These are phyloP conservation scores for Solanum hybrid DNA, from an alignment of 305 asterid genomes.

Conservation along the genomic window DNA sequence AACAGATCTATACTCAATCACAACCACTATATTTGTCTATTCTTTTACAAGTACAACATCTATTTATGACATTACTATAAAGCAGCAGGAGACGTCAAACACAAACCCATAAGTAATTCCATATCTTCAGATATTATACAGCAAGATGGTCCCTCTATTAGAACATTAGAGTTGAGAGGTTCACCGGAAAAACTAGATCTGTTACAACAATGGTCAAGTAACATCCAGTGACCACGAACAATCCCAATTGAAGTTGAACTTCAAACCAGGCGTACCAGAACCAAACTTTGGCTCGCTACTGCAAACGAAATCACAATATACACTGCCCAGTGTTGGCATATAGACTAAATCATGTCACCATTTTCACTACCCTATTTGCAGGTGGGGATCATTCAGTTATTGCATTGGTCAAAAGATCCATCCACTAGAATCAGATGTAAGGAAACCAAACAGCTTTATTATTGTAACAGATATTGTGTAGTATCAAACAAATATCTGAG, in stretches of 20 bases:
- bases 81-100: not conserved
- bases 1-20: not conserved
- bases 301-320: not conserved
- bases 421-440: not conserved
- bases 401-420: not conserved
- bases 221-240: not conserved
- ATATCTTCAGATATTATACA: not conserved
- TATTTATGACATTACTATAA: not conserved
- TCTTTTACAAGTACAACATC: not conserved
- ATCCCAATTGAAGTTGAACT: not conserved
- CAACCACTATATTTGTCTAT: not conserved
- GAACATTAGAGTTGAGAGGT: not conserved
- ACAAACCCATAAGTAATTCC: not conserved
- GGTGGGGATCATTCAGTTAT: not conserved
- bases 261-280: slow-evolving; percentile 3
- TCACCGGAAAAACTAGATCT: not conserved
- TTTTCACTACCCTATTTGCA: not conserved
- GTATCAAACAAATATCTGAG: not conserved
- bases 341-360: not conserved
- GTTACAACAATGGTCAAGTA: not conserved
- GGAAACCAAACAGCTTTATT: not conserved
- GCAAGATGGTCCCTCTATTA: not conserved
- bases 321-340: not conserved
- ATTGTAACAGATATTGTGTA: not conserved
- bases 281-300: not conserved